A percentile compares a stretch with the other conserved stretches of the same genome.
phyloP scores from a whole-genome alignment of 495 filamentous ascomycete genomes.

The Neurospora sp. region DNA sequence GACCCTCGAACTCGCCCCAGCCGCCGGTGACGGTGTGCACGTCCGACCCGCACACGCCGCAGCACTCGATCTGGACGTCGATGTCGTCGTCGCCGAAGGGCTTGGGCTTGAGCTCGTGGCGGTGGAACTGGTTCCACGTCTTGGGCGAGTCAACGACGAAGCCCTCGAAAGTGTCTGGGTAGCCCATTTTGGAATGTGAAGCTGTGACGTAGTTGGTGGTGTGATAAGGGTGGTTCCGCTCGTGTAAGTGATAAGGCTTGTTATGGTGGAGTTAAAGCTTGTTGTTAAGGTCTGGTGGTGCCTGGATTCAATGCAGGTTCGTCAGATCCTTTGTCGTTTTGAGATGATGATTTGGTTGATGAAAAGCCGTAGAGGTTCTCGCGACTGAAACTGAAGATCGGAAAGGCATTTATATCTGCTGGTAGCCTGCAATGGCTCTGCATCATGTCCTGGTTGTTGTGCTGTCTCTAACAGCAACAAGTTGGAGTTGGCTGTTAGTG shows the following conservation, averaged over 20 bases:
- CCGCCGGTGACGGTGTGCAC: slow-evolving; percentile 70
- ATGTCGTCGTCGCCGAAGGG: slow-evolving; percentile 65
- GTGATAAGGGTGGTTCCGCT: neutral
- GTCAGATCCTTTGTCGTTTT: neutral
- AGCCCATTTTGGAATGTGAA: slow-evolving; percentile 41
- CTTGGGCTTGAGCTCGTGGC: slow-evolving; percentile 61
- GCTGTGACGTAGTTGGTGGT: slow-evolving; percentile 4
- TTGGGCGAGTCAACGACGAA: slow-evolving; percentile 35
- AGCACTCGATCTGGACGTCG: slow-evolving; percentile 52
- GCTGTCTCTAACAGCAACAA: neutral
- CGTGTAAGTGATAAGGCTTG: neutral
- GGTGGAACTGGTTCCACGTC: slow-evolving; percentile 19
- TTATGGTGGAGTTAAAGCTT: neutral
- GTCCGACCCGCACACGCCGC: slow-evolving; percentile 72
- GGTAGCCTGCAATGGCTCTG: neutral
- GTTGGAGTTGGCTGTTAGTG: neutral
- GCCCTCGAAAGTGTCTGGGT: slow-evolving; percentile 68
- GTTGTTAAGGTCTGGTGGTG: neutral
- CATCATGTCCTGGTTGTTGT: neutral
- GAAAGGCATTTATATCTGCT: neutral
- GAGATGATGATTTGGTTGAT: neutral
- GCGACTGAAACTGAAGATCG: neutral
- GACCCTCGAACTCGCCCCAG: slow-evolving; percentile 56
- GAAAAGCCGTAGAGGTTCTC: neutral
- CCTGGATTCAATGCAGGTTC: neutral